These are phyloP conservation scores for Lentinula sp. DNA, from an alignment of 768 basidiomycete genomes.

Conservation along the genomic window DNA sequence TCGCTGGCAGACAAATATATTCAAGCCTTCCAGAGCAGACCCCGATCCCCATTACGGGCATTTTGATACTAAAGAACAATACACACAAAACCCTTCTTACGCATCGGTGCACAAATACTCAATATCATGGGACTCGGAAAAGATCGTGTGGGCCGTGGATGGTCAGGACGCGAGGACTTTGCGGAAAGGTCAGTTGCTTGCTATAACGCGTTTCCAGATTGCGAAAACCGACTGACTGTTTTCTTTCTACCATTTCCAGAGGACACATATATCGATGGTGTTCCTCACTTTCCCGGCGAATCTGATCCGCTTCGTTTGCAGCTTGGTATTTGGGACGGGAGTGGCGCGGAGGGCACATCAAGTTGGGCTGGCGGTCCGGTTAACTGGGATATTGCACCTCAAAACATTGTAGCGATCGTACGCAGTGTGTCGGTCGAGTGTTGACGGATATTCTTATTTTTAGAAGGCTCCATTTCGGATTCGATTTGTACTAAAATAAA, in stretches of 20 bases:
- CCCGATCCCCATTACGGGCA: slow-evolving; percentile 23
- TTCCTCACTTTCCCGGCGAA: slow-evolving; percentile 22
- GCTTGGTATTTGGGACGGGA: slow-evolving; percentile 33
- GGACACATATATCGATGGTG: slow-evolving; percentile 24
- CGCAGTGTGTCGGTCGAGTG: slow-evolving; percentile 25
- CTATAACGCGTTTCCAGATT: neutral
- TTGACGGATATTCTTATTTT: neutral
- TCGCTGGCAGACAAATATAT: slow-evolving; percentile 31
- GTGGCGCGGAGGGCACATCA: slow-evolving; percentile 25
- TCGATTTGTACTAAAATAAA: too few species aligned
- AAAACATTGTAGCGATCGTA: slow-evolving; percentile 21
- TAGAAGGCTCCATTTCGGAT: too few species aligned
- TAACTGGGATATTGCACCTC: slow-evolving; percentile 24
- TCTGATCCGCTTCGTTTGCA: slow-evolving; percentile 22
- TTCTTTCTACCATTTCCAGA: slow-evolving; percentile 8
- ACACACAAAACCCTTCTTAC: slow-evolving; percentile 5
- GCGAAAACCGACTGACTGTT: neutral
- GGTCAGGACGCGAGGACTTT: slow-evolving; percentile 21
- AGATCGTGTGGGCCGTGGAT: slow-evolving; percentile 28
- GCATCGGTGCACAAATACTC: slow-evolving; percentile 19
- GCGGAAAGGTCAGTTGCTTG: slow-evolving; percentile 3
- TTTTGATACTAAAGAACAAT: slow-evolving; percentile 14
- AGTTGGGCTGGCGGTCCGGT: slow-evolving; percentile 32
- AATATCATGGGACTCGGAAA: slow-evolving; percentile 26
- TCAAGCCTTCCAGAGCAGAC: slow-evolving; percentile 18